Evolutionary conservation across 139 green algal species (phyloP), one percentile per base, ranked within the genome.

Genomic region (Chlorella vulgaris): DNA sequence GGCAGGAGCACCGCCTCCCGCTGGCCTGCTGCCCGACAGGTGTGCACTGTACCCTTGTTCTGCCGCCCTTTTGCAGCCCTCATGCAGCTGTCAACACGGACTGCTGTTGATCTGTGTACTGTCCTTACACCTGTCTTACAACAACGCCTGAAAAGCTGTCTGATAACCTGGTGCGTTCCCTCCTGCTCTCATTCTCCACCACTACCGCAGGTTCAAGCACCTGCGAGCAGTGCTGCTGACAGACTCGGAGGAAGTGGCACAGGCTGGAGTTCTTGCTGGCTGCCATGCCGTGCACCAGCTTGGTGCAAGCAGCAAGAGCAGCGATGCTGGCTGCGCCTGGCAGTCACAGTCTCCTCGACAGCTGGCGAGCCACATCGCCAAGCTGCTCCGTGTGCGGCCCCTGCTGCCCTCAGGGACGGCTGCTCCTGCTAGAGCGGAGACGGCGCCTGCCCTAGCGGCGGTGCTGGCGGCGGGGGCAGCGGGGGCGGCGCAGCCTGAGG

Each of bases 161-260:
- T n/a, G n/a, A n/a, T n/a, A n/a, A n/a, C n/a, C n/a, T n/a, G n/a
- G n/a, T n/a, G n/a, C n/a, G n/a, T n/a, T n/a, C n/a, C n/a, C n/a
- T n/a, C n/a, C n/a, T n/a, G n/a, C n/a, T n/a, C n/a, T n/a, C n/a
- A n/a, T n/a, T n/a, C n/a, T n/a, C n/a, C n/a, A n/a, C n/a, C n/a
- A n/a, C n/a, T 60, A 26, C 2, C 47, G 29, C 80, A 84, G 80
- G 42, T 84, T 66, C 61, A 84, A 84, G 43, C 60, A 81, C 26
- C 69, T 84, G 40, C 26, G 55, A 2, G 60, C 80, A 38, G 70
- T 60, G 10, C 47, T 73, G 38, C 68, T 80, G 58, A 66, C 80
- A 22, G 65, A 70, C 60, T 74, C 40, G 8, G 1, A 31, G 7
- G 69, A 51, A 31, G 21, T 55, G 36, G 35, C 51, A 19, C 13